Evolutionary conservation across 345 rosid genomes (phyloP), one percentile per base, ranked within the genome.

Genomic region (Eutrema heterophyllum): DNA sequence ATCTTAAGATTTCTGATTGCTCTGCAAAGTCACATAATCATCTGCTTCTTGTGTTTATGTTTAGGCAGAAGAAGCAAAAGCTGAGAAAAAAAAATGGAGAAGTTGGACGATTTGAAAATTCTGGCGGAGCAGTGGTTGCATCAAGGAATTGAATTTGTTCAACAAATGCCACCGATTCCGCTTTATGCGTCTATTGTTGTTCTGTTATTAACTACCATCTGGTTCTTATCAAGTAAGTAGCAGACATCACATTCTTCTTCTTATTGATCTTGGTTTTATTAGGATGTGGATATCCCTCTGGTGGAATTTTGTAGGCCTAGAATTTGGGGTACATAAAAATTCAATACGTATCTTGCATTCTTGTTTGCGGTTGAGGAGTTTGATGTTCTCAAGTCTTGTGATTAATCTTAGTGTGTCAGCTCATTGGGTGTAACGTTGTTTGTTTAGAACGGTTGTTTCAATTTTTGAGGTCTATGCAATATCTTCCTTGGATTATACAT

Each of bases 101-200:
- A 87, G 62, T 71, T 86, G 70, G 94, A 88, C 78, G 90, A 81
- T 49, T 78, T 80, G 81, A 83, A 70, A 73, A 78, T 67, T 24
- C 81, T 89, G 33, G 77, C 81, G 2, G 83, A 79, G 77, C 81
- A 84, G 9, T 82, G 83, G 88, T 15, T 75, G 57, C 73, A 72
- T 64, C 90, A 77, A 65, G 89, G 79, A 59, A 71, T 83, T 49
- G 85, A 88, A 24, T 84, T 71, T 75, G 64, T 60, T 27, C 81
- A 79, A 52, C 83, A 85, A 67, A 76, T 86, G 52, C 92, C 96
- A 8, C 86, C 88, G 1, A 26, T 55, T 44, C 96, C 88, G 71
- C 91, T 91, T 70, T 94, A 85, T 78, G 84, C 77, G 36, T 88
- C 89, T 18, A 50, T 80, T 67, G 83, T 82, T 51, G 82, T 85